These are phyloP conservation scores for Effrenium voratum DNA, from an alignment of 73 alveolate species.

Conservation along the genomic window DNA sequence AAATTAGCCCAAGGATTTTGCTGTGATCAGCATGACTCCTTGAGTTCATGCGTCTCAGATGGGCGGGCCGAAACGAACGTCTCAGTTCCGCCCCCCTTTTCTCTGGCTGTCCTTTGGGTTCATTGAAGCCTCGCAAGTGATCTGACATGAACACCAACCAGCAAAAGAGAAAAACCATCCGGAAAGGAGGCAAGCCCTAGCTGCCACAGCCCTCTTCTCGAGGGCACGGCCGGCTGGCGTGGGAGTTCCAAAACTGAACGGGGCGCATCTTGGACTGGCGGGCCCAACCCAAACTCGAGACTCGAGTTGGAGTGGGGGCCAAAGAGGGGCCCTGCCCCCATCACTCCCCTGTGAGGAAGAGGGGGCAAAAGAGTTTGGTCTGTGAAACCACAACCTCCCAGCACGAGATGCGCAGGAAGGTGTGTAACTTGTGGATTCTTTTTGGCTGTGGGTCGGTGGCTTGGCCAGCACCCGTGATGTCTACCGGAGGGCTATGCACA, in stretches of 20 bases:
- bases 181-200: too few species aligned
- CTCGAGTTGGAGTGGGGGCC: neutral
- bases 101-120: too few species aligned
- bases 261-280: neutral
- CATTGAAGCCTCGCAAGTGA: too few species aligned
- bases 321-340: neutral
- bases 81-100: too few species aligned
- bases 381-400: slow-evolving; percentile 45
- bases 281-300: neutral
- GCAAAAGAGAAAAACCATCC: too few species aligned
- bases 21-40: too few species aligned
- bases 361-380: neutral
- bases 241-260: neutral
- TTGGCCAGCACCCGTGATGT: neutral
- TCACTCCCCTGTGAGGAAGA: slow-evolving; percentile 36
- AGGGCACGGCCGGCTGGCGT: neutral
- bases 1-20: too few species aligned
- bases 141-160: too few species aligned
- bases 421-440: neutral
- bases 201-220: neutral
- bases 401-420: slow-evolving; percentile 46
- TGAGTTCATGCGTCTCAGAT: too few species aligned
- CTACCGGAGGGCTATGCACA: neutral
- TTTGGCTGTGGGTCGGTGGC: neutral
- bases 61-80: too few species aligned